Evolutionary conservation across 2,329 filamentous ascomycete genomes (phyloP), one percentile per base, ranked within the genome.

Genomic region (Colletotrichum orchidophilum): DNA sequence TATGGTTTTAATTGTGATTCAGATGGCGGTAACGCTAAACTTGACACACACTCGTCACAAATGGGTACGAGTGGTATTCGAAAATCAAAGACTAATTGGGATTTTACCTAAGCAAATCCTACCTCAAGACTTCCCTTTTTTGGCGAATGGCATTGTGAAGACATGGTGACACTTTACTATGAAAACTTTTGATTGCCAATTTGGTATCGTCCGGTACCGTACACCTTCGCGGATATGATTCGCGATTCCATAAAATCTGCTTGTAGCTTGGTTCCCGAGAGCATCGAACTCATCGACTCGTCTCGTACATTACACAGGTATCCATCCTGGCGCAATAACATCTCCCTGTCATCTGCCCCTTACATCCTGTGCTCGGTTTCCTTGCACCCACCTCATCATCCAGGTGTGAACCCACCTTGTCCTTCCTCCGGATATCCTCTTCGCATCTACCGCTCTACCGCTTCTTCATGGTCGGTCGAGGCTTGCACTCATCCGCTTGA

Each of bases 401-500:
- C 26, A 42, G 18, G 13, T 21, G 1, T 21, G 29, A 42, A 69
- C 63, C 54, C 24, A 59, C 53, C 26, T 9, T 8, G 24, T 58
- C 31, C 42, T 18, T 18, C 31, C 60, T 12, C 15, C 5, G n/a
- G 29, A 39, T 18, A 42, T 61, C 13, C 64, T 12, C 39, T 24
- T 24, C 42, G n/a, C n/a, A n/a, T n/a, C 76, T 87, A 24, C 35
- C n/a, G n/a, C n/a, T 52, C 71, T 63, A 90, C 79, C 87, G 84
- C 84, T 90, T 90, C 86, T 90, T 90, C 57, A 86, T 83, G 46
- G 83, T 87, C 18, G 87, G 87, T n/a, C 88, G 81, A 29, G 88
- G 88, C 82, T 90, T 91, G 83, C 88, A 90, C 79, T 91, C 88
- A 65, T 91, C 88, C 49, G 82, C 81, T 73, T 85, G 85, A 13